A percentile compares a stretch with the other conserved stretches of the same genome.
Conservation (phyloP, 257 asterid genomes). For the Lantana camara region DNA sequence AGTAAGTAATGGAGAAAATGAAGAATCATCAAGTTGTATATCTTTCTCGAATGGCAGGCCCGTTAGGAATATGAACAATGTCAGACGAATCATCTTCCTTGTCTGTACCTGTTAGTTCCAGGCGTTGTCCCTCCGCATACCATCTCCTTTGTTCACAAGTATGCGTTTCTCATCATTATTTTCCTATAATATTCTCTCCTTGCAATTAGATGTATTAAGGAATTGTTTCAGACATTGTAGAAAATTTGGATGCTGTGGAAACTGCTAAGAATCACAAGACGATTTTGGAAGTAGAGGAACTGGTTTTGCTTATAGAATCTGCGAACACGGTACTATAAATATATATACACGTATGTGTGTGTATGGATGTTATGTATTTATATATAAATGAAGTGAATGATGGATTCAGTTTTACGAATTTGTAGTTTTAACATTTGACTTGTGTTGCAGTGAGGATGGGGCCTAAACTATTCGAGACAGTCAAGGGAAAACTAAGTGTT, state of each 20-base stretch:
- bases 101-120: conserved; percentile 43
- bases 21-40: conserved; percentile 28
- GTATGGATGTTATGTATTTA: too few relatives aligned
- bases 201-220: neutral
- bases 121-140: conserved; percentile 45
- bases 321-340: conserved; percentile 78
- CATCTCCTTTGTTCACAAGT: conserved; percentile 38
- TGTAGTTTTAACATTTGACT: neutral
- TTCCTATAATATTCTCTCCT: neutral
- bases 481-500: conserved; percentile 79
- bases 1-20: conserved; percentile 22
- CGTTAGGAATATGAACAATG: conserved; percentile 27
- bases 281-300: conserved; percentile 43
- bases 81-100: conserved; percentile 40
- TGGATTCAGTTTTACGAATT: neutral
- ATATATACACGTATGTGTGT: too few relatives aligned
- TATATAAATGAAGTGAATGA: too few relatives aligned
- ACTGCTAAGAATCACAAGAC: conserved; percentile 24
- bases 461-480: conserved; percentile 70
- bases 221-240: conserved; percentile 33
- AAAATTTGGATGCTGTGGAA: conserved; percentile 30
- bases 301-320: conserved; percentile 65
- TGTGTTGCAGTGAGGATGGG: conserved; percentile 57
- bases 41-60: conserved; percentile 33
- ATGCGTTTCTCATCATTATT: neutral